Conservation (phyloP, 495 filamentous ascomycete genomes). For the Aspergillus homomorphus region DNA sequence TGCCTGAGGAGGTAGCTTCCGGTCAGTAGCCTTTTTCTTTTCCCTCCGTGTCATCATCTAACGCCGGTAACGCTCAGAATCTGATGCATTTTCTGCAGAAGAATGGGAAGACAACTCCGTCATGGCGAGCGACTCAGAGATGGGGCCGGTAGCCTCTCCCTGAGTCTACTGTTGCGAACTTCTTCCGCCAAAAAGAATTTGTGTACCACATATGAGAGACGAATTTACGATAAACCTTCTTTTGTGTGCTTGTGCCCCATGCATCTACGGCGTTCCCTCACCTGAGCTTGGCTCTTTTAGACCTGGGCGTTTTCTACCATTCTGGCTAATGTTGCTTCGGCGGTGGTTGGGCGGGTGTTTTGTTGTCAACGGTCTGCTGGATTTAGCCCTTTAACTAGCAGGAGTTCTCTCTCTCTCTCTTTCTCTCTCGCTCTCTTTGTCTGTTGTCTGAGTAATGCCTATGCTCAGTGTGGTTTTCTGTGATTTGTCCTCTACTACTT, state of each 20-base stretch:
- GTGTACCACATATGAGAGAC: slow-evolving; percentile 30
- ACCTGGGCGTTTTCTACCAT: slow-evolving; percentile 14
- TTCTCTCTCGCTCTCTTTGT: no score
- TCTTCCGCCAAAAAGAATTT: slow-evolving; percentile 14
- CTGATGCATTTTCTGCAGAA: slow-evolving; percentile 41
- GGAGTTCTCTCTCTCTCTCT: slow-evolving; percentile 1
- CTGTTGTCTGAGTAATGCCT: no score
- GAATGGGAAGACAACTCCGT: slow-evolving; percentile 47
- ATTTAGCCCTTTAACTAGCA: slow-evolving; percentile 9
- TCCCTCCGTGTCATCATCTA: slow-evolving; percentile 20
- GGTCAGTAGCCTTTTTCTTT: slow-evolving; percentile 32
- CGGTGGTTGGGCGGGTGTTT: slow-evolving; percentile 5
- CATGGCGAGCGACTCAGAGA: slow-evolving; percentile 44
- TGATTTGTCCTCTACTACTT: no score
- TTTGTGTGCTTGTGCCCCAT: slow-evolving; percentile 12
- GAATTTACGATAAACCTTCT: slow-evolving; percentile 24
- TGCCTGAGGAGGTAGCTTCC: slow-evolving; percentile 41
- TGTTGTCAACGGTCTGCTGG: slow-evolving; percentile 5
- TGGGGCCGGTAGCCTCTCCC: slow-evolving; percentile 38
- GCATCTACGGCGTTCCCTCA: slow-evolving; percentile 29
- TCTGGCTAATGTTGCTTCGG: slow-evolving; percentile 14
- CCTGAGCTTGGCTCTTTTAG: slow-evolving; percentile 13
- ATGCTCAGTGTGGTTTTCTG: no score
- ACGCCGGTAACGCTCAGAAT: slow-evolving; percentile 29
- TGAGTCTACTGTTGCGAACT: slow-evolving; percentile 12